Evolutionary conservation across 2,329 filamentous ascomycete species (phyloP).

Genomic region (Aspergillus aculeatinus): DNA sequence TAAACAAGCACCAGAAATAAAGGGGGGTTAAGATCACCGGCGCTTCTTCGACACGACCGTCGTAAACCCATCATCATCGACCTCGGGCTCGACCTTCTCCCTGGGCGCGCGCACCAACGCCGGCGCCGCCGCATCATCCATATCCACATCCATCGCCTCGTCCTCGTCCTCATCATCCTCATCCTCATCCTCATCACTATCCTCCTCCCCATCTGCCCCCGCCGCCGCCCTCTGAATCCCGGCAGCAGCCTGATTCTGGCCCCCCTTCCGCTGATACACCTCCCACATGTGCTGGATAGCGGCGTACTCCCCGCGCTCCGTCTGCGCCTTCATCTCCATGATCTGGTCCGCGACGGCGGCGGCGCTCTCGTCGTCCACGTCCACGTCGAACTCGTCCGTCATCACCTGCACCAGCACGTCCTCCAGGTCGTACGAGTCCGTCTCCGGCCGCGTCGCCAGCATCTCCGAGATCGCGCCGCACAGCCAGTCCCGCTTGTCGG

Average conservation of each 20-base stretch:
- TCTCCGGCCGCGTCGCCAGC: slow-evolving; percentile 60
- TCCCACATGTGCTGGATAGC: slow-evolving; percentile 63
- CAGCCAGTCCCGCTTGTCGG: slow-evolving; percentile 95
- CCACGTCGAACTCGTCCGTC: slow-evolving; percentile 92
- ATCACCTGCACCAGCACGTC: slow-evolving; percentile 83
- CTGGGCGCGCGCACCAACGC: slow-evolving; percentile 56
- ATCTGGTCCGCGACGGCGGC: slow-evolving; percentile 72
- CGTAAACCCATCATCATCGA: slow-evolving; percentile 80
- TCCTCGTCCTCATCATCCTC: slow-evolving; percentile 60
- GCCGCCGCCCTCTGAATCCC: slow-evolving; percentile 29
- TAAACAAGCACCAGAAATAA: not conserved
- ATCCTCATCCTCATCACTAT: slow-evolving; percentile 54
- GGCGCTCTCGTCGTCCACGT: slow-evolving; percentile 85
- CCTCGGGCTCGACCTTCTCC: slow-evolving; percentile 67
- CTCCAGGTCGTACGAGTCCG: slow-evolving; percentile 78
- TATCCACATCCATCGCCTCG: slow-evolving; percentile 59
- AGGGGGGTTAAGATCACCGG: slow-evolving; percentile 32
- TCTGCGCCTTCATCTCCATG: slow-evolving; percentile 64
- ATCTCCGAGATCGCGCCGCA: slow-evolving; percentile 83
- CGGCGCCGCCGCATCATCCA: slow-evolving; percentile 63
- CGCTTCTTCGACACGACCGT: slow-evolving; percentile 70
- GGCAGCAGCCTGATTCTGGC: slow-evolving; percentile 26
- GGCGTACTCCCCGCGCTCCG: slow-evolving; percentile 64
- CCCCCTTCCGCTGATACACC: slow-evolving; percentile 41
- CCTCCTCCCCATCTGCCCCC: slow-evolving; percentile 22